Base-by-base conservation (phyloP, 1,284 basidiomycete species). In the Coriolopsis trogii region DNA sequence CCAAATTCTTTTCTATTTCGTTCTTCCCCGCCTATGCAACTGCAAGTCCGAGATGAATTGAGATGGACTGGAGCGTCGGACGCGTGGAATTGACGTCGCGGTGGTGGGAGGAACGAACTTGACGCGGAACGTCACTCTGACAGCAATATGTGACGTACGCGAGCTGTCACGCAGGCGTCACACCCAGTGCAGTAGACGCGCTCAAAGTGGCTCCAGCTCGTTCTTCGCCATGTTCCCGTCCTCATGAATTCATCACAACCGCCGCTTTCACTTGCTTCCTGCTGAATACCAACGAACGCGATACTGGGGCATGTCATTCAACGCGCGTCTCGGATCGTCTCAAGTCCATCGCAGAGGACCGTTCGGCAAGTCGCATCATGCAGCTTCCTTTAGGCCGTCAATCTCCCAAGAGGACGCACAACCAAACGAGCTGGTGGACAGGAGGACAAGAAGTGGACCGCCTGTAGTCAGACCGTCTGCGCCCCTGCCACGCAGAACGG, bases 361-460 rank as follows among this genome's bases (percentile, higher is more conserved):
- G 6, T 38, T 21, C 28, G 29, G 30, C 16, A 49, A 39, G 28
- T 29, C 24, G 9, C 30, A 29, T 40, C 52, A 46, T 20, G 37
- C 30, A 6, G 30, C 41, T 13, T 18, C 31, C n/a, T n/a, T n/a
- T 5, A 23, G 40, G n/a, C 36, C 24, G 1, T n/a, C 39, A 12
- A 26, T 29, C 1, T 39, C 46, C 5, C 31, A 20, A 3, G 57
- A 56, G 40, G 57, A 59, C 20, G 43, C 48, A 1, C 57, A 59
- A n/a, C 53, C 53, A 1, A 59, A 59, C 16, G 53, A 59, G 40
- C 40, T 48, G 0, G 13, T 56, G 8, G 31, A 15, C 16, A 59
- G 49, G 16, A 41, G 49, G 6, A 47, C 34, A 4, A 13, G 30
- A 0, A 10, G 44, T 1, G 51, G 41, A 2, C 57, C 57, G 13